phyloP scores from a whole-genome alignment of 306 rosid species.

The Amphicarpaea edgeworthii region DNA sequence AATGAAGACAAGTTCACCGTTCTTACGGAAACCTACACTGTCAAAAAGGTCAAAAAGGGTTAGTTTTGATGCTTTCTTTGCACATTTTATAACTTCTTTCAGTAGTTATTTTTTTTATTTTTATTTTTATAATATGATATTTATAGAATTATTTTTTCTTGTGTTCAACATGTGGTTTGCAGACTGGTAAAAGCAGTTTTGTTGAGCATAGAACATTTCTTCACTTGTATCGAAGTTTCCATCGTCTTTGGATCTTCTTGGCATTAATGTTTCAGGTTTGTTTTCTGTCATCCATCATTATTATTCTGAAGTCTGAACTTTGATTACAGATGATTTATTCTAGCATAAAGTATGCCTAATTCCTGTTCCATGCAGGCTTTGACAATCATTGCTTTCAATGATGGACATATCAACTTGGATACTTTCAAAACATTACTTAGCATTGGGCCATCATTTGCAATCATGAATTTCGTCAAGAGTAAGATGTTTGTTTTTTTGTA shows the following conservation, averaged over 20 bases:
- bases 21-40: constrained; percentile 60
- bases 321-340: constrained; percentile 32
- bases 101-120: not conserved
- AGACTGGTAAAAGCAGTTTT: constrained; percentile 97
- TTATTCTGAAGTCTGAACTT: constrained; percentile 40
- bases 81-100: not conserved
- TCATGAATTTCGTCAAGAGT: constrained; percentile 91
- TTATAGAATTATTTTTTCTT: not conserved
- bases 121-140: not conserved
- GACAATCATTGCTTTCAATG: constrained; percentile 83
- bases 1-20: constrained; percentile 62
- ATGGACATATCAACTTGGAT: constrained; percentile 60
- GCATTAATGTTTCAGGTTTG: constrained; percentile 93
- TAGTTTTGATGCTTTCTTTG: constrained; percentile 47
- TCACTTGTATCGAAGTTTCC: constrained; percentile 94
- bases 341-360: constrained; percentile 36
- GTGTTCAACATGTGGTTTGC: constrained; percentile 32
- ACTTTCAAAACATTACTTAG: constrained; percentile 82
- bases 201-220: constrained; percentile 95
- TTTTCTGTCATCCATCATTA: constrained; percentile 26
- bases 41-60: constrained; percentile 73
- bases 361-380: constrained; percentile 64
- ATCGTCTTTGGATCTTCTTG: constrained; percentile 97
- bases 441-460: constrained; percentile 87
- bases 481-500: constrained; percentile 46